phyloP scores from a whole-genome alignment of 129 eudicot species.

The Artemisia annua region DNA sequence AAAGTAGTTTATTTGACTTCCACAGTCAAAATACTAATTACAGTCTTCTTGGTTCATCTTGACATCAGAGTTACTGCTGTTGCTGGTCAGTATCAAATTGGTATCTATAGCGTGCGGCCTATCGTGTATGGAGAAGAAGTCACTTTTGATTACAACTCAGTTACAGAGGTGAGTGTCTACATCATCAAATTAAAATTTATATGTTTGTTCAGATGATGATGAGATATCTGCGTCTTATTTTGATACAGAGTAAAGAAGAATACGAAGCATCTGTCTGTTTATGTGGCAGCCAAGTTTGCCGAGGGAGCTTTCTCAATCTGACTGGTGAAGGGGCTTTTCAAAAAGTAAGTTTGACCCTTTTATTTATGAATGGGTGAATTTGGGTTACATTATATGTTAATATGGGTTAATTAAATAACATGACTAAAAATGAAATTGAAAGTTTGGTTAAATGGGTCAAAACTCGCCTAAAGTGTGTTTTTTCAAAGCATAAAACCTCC shows the following conservation, averaged over 20 bases:
- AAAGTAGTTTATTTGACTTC: background rate
- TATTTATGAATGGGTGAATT: background rate
- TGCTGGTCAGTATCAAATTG: constrained; percentile 96
- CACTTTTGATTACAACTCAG: constrained; percentile 97
- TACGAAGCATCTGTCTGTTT: constrained; percentile 97
- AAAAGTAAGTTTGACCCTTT: constrained; percentile 48
- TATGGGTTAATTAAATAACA: too few species aligned
- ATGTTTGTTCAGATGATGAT: constrained; percentile 9
- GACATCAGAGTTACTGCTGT: constrained; percentile 94
- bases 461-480: too few species aligned
- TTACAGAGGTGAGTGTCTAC: constrained; percentile 70
- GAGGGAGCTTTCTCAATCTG: constrained; percentile 92
- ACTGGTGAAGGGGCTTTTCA: constrained; percentile 96
- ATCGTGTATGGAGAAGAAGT: constrained; percentile 90
- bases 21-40: constrained; percentile 10
- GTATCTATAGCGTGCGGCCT: constrained; percentile 83
- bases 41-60: constrained; percentile 23
- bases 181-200: background rate
- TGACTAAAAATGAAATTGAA: too few species aligned
- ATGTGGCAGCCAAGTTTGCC: constrained; percentile 96
- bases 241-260: constrained; percentile 88
- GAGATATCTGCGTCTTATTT: constrained; percentile 2
- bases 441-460: too few species aligned
- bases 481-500: too few species aligned
- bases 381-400: too few species aligned